These are phyloP conservation scores for Hanseniaspora lachancei DNA, from an alignment of 805 yeast species.

Conservation along the genomic window DNA sequence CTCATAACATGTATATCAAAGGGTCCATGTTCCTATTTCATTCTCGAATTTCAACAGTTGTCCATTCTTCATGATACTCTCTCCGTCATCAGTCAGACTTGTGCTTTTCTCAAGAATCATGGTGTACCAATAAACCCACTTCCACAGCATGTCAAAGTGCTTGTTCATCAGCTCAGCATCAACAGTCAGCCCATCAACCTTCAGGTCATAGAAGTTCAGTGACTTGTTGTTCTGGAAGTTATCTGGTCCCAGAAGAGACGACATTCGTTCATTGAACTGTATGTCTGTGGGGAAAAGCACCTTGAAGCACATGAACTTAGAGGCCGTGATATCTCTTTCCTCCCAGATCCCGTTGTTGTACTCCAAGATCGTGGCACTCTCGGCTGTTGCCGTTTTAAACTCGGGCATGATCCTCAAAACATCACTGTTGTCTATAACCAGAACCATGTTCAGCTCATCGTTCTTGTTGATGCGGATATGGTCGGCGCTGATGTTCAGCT, in stretches of 20 bases:
- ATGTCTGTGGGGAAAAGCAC: background rate
- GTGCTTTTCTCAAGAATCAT: conserved; percentile 24
- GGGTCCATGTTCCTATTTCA: conserved; percentile 10
- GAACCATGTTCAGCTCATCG: conserved; percentile 1
- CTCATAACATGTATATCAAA: background rate
- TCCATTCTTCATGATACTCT: conserved; percentile 18
- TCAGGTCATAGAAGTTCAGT: conserved; percentile 6
- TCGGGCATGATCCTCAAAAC: background rate
- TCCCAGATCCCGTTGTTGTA: background rate
- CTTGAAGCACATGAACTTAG: background rate
- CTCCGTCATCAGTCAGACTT: conserved; percentile 15
- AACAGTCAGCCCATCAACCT: background rate
- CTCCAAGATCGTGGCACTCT: background rate
- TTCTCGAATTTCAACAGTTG: conserved; percentile 8
- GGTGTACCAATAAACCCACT: conserved; percentile 25
- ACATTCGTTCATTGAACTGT: conserved; percentile 10
- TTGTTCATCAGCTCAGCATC: conserved; percentile 1
- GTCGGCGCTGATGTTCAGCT: background rate
- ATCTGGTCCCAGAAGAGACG: background rate
- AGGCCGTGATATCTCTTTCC: background rate
- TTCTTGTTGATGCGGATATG: background rate
- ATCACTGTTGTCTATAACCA: background rate
- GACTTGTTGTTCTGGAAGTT: conserved; percentile 10
- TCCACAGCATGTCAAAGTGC: conserved; percentile 18
- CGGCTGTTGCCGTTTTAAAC: background rate